Base-by-base conservation (phyloP, 257 asterid genomes). In the Ocimum tenuiflorum region DNA sequence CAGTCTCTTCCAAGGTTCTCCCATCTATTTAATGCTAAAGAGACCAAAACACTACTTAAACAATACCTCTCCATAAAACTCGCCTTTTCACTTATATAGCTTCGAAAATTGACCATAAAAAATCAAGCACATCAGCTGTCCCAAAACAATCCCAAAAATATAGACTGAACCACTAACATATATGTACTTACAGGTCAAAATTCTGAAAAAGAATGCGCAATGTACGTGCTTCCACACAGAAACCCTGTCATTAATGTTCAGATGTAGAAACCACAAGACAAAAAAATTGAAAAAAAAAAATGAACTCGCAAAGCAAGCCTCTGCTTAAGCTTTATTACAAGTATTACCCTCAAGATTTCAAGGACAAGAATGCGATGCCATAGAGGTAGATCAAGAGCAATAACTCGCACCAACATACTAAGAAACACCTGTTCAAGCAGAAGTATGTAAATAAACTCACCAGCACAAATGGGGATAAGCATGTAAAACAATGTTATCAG, bases 351-450 rank as follows among this genome's bases (percentile, higher is more conserved):
- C 85, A 92, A 75, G 63, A 86, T 79, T 79, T 92, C 99, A 65
- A 92, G 97, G 72, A 92, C 99, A 41, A 92, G 99, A 79, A 92
- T 92, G 52, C 97, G 96, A 80, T 92, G 99, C 99, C 99, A 89
- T 50, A 92, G 81, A 6, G 99, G 99, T 77, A 92, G 73, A 81
- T 92, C 99, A 75, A 87, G 91, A 78, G 95, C 79, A 72, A 81
- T 86, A 73, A 85, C 86, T 72, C 88, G 87, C 76, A 92, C 86
- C 76, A 92, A 67, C 90, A 92, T 89, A 85, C 97, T 92, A 80
- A 92, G 96, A 73, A 89, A 92, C 64, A 92, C 99, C 99, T 89
- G 79, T 36, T n/a, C 56, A 70, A 53, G 52, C 31, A 24, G n/a
- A 49, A 36, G 56, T 20, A 39, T 45, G 45, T 50, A 22, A 55